Evolutionary conservation across 306 rosid species (phyloP).

Genomic region (Abrus pulchellus): DNA sequence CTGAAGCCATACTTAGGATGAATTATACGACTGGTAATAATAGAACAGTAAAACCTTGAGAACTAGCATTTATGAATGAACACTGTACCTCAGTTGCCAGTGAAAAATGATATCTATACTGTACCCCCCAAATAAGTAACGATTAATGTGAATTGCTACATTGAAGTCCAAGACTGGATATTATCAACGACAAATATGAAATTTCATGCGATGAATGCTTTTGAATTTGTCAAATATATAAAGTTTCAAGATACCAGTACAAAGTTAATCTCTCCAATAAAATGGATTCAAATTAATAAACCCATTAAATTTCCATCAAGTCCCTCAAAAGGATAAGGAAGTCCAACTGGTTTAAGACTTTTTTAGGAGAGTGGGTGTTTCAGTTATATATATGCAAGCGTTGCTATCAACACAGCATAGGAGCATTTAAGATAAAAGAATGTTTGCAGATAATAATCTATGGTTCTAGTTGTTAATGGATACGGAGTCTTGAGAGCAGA

Average conservation of each 20-base stretch:
- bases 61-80: conserved; percentile 21
- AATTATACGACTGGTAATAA: conserved; percentile 16
- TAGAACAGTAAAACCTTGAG: conserved; percentile 19
- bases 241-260: not conserved
- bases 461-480: conserved; percentile 53
- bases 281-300: conserved; percentile 10
- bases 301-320: not conserved
- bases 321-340: conserved; percentile 29
- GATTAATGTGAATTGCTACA: conserved; percentile 33
- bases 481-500: conserved; percentile 98
- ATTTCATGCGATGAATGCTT: conserved; percentile 8
- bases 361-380: not conserved
- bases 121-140: conserved; percentile 16
- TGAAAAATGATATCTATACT: conserved; percentile 26
- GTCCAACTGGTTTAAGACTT: not conserved
- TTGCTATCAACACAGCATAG: conserved; percentile 16
- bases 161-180: not conserved
- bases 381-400: conserved; percentile 29
- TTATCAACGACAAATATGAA: conserved; percentile 3
- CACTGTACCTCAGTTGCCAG: not conserved
- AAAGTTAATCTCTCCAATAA: not conserved
- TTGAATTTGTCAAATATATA: not conserved
- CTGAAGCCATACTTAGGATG: conserved; percentile 13
- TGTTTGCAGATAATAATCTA: conserved; percentile 30
- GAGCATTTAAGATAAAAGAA: conserved; percentile 5